phyloP scores from a whole-genome alignment of 805 yeast genomes.

The Wickerhamiella allomyrinae region DNA sequence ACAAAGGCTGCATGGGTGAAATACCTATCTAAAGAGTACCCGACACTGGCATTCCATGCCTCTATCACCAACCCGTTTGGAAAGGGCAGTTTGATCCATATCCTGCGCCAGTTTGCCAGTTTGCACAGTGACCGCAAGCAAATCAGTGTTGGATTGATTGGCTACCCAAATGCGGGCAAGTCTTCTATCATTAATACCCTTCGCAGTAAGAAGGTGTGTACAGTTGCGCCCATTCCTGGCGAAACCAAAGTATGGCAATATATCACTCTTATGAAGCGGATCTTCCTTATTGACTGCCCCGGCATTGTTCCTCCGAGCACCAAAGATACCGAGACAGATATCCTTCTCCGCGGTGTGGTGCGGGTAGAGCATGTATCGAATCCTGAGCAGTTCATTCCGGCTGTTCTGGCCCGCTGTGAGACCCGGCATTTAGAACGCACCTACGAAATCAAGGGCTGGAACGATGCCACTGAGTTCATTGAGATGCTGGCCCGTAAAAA shows the following conservation, averaged over 20 bases:
- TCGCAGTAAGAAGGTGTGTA: conserved; percentile 89
- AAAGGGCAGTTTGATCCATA: conserved; percentile 88
- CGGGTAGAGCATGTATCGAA: conserved; percentile 94
- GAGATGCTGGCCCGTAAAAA: conserved; percentile 85
- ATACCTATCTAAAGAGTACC: conserved; percentile 77
- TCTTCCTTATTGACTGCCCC: conserved; percentile 93
- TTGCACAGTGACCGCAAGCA: conserved; percentile 88
- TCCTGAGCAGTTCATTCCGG: conserved; percentile 93
- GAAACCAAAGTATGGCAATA: conserved; percentile 99
- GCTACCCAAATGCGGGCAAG: conserved; percentile 97
- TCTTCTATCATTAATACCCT: conserved; percentile 90
- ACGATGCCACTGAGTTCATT: conserved; percentile 56
- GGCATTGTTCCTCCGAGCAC: conserved; percentile 95
- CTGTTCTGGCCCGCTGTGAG: conserved; percentile 70
- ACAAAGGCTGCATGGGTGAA: conserved; percentile 97
- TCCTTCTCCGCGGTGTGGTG: conserved; percentile 90
- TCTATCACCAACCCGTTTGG: conserved; percentile 96
- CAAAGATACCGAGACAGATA: conserved; percentile 82
- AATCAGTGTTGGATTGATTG: conserved; percentile 92
- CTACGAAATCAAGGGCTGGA: conserved; percentile 88
- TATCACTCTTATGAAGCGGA: conserved; percentile 90
- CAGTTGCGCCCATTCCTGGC: conserved; percentile 97
- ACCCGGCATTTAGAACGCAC: conserved; percentile 87
- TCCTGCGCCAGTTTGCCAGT: conserved; percentile 81
- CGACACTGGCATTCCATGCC: conserved; percentile 96